Percentiles rank a stretch among this genome's conserved stretches.
Conservation (phyloP, 1,139 yeast species). For the Spathaspora sp. region DNA sequence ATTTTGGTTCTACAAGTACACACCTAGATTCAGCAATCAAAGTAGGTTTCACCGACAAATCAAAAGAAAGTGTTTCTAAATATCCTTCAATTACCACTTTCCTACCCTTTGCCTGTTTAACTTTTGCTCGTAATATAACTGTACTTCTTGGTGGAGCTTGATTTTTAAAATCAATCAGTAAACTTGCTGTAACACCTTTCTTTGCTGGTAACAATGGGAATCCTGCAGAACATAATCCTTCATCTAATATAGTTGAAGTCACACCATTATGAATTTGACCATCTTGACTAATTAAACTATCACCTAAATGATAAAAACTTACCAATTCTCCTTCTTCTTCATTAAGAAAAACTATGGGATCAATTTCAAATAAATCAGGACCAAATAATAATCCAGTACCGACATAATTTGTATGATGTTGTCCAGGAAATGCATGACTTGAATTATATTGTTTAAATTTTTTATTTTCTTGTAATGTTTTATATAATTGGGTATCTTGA, state of each 20-base stretch:
- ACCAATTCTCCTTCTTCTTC: slow-evolving; percentile 46
- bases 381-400: slow-evolving; percentile 68
- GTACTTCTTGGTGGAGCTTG: slow-evolving; percentile 69
- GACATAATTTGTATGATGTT: slow-evolving; percentile 62
- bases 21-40: slow-evolving; percentile 59
- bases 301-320: slow-evolving; percentile 72
- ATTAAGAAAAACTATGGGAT: slow-evolving; percentile 60
- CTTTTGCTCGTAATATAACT: slow-evolving; percentile 67
- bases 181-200: slow-evolving; percentile 87
- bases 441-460: slow-evolving; percentile 25
- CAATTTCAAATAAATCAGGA: slow-evolving; percentile 59
- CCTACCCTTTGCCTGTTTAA: slow-evolving; percentile 69
- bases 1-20: slow-evolving; percentile 71
- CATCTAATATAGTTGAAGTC: slow-evolving; percentile 80
- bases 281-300: slow-evolving; percentile 61
- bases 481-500: slow-evolving; percentile 30
- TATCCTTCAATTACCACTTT: slow-evolving; percentile 75
- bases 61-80: slow-evolving; percentile 45
- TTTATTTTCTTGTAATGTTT: slow-evolving; percentile 27
- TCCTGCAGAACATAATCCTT: slow-evolving; percentile 83
- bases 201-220: slow-evolving; percentile 80
- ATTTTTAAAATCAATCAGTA: slow-evolving; percentile 62
- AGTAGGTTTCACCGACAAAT: slow-evolving; percentile 24
- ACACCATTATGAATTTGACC: slow-evolving; percentile 88
- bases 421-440: slow-evolving; percentile 54